These are phyloP conservation scores for Malassezia vespertilionis DNA, from an alignment of 1,284 basidiomycete genomes.

Conservation along the genomic window DNA sequence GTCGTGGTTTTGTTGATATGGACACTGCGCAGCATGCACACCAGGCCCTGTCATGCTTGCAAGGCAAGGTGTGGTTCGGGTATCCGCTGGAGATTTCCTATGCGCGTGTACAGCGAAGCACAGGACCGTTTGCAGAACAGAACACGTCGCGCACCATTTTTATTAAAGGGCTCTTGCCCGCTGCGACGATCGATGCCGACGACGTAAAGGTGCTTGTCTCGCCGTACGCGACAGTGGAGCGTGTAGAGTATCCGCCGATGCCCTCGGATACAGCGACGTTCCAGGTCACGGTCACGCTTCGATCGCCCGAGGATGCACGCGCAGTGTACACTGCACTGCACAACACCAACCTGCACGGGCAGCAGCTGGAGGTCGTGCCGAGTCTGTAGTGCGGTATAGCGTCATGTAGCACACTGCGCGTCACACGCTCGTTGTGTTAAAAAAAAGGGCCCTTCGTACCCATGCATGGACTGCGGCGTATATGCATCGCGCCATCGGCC, in stretches of 20 bases:
- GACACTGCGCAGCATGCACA: slow-evolving; percentile 26
- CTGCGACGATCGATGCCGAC: slow-evolving; percentile 20
- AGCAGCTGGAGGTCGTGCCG: slow-evolving; percentile 2
- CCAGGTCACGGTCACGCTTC: slow-evolving; percentile 3
- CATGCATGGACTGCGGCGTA: not conserved
- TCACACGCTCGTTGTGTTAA: not conserved
- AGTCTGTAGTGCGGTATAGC: not conserved
- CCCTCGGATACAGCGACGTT: not conserved
- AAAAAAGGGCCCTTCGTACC: slow-evolving; percentile 5
- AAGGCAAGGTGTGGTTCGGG: slow-evolving; percentile 37
- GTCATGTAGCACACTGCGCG: not conserved
- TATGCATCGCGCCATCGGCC: slow-evolving; percentile 9
- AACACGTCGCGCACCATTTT: slow-evolving; percentile 7
- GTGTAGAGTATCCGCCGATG: not conserved
- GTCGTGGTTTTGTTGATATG: slow-evolving; percentile 46
- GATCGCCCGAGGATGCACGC: not conserved
- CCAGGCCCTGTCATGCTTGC: slow-evolving; percentile 29
- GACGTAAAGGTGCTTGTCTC: slow-evolving; percentile 17
- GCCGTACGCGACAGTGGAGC: slow-evolving; percentile 12
- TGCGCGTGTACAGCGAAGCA: slow-evolving; percentile 38
- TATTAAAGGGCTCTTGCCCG: slow-evolving; percentile 19
- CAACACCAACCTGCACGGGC: not conserved
- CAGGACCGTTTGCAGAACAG: not conserved
- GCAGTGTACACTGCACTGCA: slow-evolving; percentile 1
- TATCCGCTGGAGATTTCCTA: slow-evolving; percentile 46